Evolutionary conservation across 73 alveolate species (phyloP), one percentile per base, ranked within the genome.

Genomic region (Paramecium octaurelia): DNA sequence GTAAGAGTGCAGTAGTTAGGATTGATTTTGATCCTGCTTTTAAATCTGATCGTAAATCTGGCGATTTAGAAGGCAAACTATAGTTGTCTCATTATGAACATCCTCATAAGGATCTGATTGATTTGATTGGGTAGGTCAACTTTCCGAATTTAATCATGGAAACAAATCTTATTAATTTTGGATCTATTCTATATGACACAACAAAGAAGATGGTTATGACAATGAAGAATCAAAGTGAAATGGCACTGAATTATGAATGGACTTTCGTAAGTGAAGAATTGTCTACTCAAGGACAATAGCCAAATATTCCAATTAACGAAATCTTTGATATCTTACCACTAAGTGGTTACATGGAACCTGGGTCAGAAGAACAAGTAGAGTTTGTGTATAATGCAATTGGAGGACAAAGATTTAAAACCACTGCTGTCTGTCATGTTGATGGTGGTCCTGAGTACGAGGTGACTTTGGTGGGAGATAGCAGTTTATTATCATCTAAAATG

Each of bases 391-490:
- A 98, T 86, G 99, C 99, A 12, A 98, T 98, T 40, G 98, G 99
- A 75, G 99, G 99, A 58, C 92, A 93, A 90, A 94, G 96, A 89
- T 97, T 96, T 88, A 97, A 95, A 85, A 99, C 99, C 36, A 93
- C 97, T 12, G 99, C 99, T 16, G 98, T 98, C 77, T 98, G 99
- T 58, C 92, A 96, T 64, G 99, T 98, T 3, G 99, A 98, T 64
- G 99, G 99, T 10, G 99, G 99, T 16, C 99, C 99, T 18, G 99
- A 99, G 88, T 99, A 99, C 93, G 99, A 98, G 95, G 98, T 99
- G 40, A 96, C 97, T 50, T 95, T 99, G 27, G 97, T 96, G 34
- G 99, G 99, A 76, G 99, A 98, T 88, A 97, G 99, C 2, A 93
- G 99, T 69, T 95, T 95, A 77, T 96, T 98, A 48, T 96, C 98